Evolutionary conservation across 305 asterid species (phyloP).

Genomic region (Caryopteris hybrid): DNA sequence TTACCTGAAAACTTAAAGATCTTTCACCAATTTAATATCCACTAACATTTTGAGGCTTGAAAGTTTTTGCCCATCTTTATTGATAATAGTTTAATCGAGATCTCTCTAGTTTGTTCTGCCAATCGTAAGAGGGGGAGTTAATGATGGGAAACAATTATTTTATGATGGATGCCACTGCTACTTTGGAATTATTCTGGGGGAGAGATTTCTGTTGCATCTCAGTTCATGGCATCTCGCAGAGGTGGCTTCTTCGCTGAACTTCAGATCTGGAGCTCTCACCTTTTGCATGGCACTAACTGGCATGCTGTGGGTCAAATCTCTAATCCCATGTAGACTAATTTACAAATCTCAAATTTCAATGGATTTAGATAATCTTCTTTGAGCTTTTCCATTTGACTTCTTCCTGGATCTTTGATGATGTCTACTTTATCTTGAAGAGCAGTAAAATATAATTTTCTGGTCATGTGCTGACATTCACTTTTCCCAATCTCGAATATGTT

Average conservation of each 20-base stretch:
- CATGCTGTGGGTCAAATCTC: conserved; percentile 60
- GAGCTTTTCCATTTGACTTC: conserved; percentile 52
- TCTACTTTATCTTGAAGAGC: conserved; percentile 62
- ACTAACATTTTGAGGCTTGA: conserved; percentile 36
- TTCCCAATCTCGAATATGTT: conserved; percentile 50
- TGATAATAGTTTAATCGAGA: conserved; percentile 35
- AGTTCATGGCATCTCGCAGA: conserved; percentile 53
- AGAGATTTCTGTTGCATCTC: conserved; percentile 44
- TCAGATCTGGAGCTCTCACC: conserved; percentile 64
- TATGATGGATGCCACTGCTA: conserved; percentile 36
- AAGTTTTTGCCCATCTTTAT: conserved; percentile 25
- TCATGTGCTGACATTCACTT: conserved; percentile 57
- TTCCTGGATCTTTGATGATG: conserved; percentile 47
- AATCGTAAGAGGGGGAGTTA: conserved; percentile 43
- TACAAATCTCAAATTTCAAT: conserved; percentile 33
- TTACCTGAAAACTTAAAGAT: conserved; percentile 29
- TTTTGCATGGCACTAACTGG: conserved; percentile 58
- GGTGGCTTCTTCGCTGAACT: conserved; percentile 59
- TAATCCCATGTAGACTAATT: conserved; percentile 44
- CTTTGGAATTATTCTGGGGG: conserved; percentile 36
- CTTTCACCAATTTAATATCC: conserved; percentile 34
- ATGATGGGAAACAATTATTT: conserved; percentile 29
- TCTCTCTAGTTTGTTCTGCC: conserved; percentile 36
- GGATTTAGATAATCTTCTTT: conserved; percentile 47
- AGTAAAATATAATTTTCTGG: conserved; percentile 47